Percentiles rank a stretch among this genome's conserved stretches.
phyloP scores from a whole-genome alignment of 108 stramenopile genomes.

The Thalassiosira profunda region DNA sequence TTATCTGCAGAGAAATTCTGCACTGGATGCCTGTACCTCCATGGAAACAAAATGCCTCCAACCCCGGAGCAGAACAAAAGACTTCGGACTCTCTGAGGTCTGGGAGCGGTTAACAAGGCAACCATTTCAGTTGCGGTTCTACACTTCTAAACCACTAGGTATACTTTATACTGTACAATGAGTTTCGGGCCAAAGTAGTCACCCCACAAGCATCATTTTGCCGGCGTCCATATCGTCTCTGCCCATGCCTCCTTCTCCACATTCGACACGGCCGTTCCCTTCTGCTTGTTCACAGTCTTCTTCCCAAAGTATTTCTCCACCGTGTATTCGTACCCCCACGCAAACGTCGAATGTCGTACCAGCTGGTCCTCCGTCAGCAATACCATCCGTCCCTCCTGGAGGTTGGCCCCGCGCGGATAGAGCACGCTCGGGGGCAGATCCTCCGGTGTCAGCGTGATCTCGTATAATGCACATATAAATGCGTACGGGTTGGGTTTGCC shows the following conservation, averaged over 20 bases:
- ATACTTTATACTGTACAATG: too few species aligned
- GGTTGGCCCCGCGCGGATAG: constrained; percentile 32
- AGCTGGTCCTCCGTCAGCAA: constrained; percentile 42
- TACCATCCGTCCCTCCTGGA: constrained; percentile 42
- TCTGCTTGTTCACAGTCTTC: constrained; percentile 11
- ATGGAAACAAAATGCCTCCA: too few species aligned
- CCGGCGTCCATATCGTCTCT: constrained; percentile 23
- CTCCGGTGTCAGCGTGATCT: constrained; percentile 28
- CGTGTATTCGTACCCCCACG: constrained; percentile 51
- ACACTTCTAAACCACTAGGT: too few species aligned
- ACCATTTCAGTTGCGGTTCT: too few species aligned
- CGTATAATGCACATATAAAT: constrained; percentile 47
- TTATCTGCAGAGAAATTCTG: too few species aligned
- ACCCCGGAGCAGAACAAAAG: too few species aligned
- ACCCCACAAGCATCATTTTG: too few species aligned
- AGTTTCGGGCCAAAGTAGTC: too few species aligned
- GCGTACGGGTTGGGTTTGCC: constrained; percentile 23
- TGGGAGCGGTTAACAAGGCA: too few species aligned
- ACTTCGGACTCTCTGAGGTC: too few species aligned
- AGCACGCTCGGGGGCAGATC: constrained; percentile 27
- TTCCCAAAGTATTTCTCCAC: constrained; percentile 42
- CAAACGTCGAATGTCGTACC: constrained; percentile 37
- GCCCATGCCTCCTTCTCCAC: constrained; percentile 14
- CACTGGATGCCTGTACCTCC: too few species aligned
- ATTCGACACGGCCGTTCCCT: constrained; percentile 28